Evolutionary conservation across 2,329 filamentous ascomycete genomes (phyloP).

Genomic region (Tolypocladium amazonense): DNA sequence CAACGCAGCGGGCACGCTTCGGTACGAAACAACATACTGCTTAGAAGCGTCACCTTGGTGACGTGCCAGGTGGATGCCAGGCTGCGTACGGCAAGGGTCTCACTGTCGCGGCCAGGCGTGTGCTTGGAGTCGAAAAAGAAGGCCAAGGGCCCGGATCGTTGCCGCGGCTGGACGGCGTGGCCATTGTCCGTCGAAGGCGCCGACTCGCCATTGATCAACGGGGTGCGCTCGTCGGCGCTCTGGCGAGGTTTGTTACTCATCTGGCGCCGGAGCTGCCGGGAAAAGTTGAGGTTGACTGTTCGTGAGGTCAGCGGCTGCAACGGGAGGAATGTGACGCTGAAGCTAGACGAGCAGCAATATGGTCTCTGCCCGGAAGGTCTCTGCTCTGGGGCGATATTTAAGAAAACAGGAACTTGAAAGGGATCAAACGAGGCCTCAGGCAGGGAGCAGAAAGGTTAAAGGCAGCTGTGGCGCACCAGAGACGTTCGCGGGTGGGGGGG

Average conservation of each 20-base stretch:
- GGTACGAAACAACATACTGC: slow-evolving; percentile 34
- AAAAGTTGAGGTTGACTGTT: slow-evolving; percentile 10
- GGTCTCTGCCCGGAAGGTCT: background rate
- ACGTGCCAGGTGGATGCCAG: slow-evolving; percentile 43
- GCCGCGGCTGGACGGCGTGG: slow-evolving; percentile 10
- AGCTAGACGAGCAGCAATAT: background rate
- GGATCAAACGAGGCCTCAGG: background rate
- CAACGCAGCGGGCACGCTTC: background rate
- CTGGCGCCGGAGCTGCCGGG: slow-evolving; percentile 15
- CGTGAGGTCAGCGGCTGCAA: slow-evolving; percentile 12
- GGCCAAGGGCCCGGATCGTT: slow-evolving; percentile 13
- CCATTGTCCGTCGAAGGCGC: slow-evolving; percentile 11
- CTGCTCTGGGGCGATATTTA: no score
- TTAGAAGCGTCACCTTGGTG: slow-evolving; percentile 45
- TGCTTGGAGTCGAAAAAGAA: slow-evolving; percentile 39
- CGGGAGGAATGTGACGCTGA: background rate
- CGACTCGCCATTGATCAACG: slow-evolving; percentile 28
- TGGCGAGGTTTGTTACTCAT: slow-evolving; percentile 19
- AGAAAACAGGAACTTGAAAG: background rate
- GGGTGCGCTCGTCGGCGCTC: slow-evolving; percentile 26
- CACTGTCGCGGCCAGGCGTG: slow-evolving; percentile 42
- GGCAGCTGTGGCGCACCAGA: background rate
- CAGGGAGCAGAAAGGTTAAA: background rate
- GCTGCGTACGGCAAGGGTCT: slow-evolving; percentile 32
- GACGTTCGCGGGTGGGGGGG: background rate